phyloP scores from a whole-genome alignment of 2,329 filamentous ascomycete species.

The Aspergillus melleus region DNA sequence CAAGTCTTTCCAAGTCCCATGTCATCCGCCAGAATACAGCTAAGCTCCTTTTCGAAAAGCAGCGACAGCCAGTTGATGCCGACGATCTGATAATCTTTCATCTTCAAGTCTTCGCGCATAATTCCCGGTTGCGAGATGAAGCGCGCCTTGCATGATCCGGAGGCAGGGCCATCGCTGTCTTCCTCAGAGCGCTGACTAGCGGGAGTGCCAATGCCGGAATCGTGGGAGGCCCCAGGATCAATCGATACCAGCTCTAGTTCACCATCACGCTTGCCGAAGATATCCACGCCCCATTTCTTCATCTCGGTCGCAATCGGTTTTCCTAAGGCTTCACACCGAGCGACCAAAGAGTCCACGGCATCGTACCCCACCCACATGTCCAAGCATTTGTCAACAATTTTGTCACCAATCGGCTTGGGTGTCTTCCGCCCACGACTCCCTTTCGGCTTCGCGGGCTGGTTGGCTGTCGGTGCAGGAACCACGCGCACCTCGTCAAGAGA shows the following conservation, averaged over 20 bases:
- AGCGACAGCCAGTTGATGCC: constrained; percentile 93
- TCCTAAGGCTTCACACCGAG: constrained; percentile 71
- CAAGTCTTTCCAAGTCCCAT: constrained; percentile 97
- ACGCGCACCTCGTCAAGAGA: constrained; percentile 65
- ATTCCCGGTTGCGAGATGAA: constrained; percentile 69
- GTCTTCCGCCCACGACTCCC: constrained; percentile 52
- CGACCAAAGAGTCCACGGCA: constrained; percentile 79
- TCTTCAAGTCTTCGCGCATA: constrained; percentile 72
- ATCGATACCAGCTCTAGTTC: constrained; percentile 62
- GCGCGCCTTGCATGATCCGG: constrained; percentile 37
- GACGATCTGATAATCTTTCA: constrained; percentile 93
- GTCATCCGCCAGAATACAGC: constrained; percentile 92
- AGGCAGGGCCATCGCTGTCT: constrained; percentile 45
- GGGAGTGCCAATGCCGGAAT: constrained; percentile 69
- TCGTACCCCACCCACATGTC: constrained; percentile 78
- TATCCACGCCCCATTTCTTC: constrained; percentile 66
- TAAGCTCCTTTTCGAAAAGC: constrained; percentile 75
- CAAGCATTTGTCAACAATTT: constrained; percentile 64
- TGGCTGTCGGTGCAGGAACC: constrained; percentile 54
- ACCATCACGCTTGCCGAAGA: constrained; percentile 62
- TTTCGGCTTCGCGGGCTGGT: constrained; percentile 44
- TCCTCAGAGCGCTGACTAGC: constrained; percentile 47
- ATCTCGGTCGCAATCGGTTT: constrained; percentile 65
- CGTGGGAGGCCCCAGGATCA: constrained; percentile 50
- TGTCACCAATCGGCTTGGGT: constrained; percentile 62